phyloP scores from a whole-genome alignment of 768 basidiomycete species.

The Tricholoma flavovirens region DNA sequence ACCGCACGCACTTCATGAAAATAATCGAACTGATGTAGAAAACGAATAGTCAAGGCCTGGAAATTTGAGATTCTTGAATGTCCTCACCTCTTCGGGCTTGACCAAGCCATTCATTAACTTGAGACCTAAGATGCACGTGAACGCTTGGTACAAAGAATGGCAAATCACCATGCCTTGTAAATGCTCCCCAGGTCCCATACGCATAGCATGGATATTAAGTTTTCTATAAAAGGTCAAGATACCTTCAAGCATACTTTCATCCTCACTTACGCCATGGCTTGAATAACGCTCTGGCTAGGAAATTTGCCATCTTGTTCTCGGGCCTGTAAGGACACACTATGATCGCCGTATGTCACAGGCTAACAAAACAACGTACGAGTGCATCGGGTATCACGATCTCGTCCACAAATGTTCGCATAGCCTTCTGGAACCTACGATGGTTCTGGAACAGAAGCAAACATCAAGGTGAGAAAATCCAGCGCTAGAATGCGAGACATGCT shows the following conservation, averaged over 20 bases:
- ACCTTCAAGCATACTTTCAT: neutral
- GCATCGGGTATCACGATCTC: slow-evolving; percentile 59
- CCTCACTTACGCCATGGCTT: slow-evolving; percentile 57
- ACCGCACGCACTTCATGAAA: slow-evolving; percentile 62
- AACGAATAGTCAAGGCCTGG: slow-evolving; percentile 1
- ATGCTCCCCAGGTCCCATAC: slow-evolving; percentile 90
- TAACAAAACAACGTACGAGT: slow-evolving; percentile 22
- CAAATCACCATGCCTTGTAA: slow-evolving; percentile 40
- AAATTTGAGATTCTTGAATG: neutral
- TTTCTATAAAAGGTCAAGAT: slow-evolving; percentile 32
- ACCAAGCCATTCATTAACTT: slow-evolving; percentile 76
- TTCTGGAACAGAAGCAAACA: slow-evolving; percentile 32
- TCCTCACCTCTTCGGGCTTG: slow-evolving; percentile 64
- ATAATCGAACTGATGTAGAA: slow-evolving; percentile 64
- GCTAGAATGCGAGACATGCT: slow-evolving; percentile 40
- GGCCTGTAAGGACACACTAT: slow-evolving; percentile 40
- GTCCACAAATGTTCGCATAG: slow-evolving; percentile 67
- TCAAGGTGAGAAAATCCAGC: slow-evolving; percentile 1
- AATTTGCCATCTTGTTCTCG: slow-evolving; percentile 90
- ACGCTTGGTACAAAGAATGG: neutral
- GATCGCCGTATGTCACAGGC: neutral
- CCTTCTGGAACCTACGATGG: slow-evolving; percentile 58
- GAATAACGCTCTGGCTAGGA: slow-evolving; percentile 68
- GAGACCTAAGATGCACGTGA: slow-evolving; percentile 35
- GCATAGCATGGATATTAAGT: slow-evolving; percentile 81